Base-by-base conservation (phyloP, 208 protist species). In the Trypanosoma avium region DNA sequence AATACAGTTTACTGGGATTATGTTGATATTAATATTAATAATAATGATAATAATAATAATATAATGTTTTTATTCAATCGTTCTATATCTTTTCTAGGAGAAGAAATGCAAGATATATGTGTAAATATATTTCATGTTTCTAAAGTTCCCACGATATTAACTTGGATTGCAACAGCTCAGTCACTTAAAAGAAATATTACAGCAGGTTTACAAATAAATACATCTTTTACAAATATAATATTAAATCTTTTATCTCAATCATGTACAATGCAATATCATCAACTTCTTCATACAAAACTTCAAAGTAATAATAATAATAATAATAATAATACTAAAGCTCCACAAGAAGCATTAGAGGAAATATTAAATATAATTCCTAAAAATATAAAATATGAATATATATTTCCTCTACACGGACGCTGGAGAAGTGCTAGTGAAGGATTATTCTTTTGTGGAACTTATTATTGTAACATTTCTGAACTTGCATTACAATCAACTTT, bases 371-470 rank as follows among this genome's bases (percentile, higher is more conserved):
- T 24, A 19, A 50, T 61, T 0, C 40, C 67, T 46, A 15, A 3
- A 3, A 29, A 27, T 45, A 54, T 0, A 15, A 1, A 2, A 24
- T 27, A 4, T 5, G 67, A 56, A 32, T 61, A 60, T 40, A 24
- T 61, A 22, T 72, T 72, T 46, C 67, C 67, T 22, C 50, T 72
- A n/a, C 10, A 24, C 33, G 67, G 58, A 22, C 46, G 42, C 19
- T 72, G 67, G 67, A 15, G 58, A 36, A n/a, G 50, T 35, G 49
- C 40, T 4, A 17, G 50, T 0, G 67, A 72, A 10, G 82, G 77
- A 2, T 48, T 93, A 6, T 82, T 88, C 53, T 84, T 76, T 45
- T 76, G 75, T 36, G 71, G 82, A 29, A 72, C 75, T 17, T 62
- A 69, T 13, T 84, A 81, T 50, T 84, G 73, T 53, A 69, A 64